Base-by-base conservation (phyloP, 139 green algal genomes). In the Coelastrella sp. region DNA sequence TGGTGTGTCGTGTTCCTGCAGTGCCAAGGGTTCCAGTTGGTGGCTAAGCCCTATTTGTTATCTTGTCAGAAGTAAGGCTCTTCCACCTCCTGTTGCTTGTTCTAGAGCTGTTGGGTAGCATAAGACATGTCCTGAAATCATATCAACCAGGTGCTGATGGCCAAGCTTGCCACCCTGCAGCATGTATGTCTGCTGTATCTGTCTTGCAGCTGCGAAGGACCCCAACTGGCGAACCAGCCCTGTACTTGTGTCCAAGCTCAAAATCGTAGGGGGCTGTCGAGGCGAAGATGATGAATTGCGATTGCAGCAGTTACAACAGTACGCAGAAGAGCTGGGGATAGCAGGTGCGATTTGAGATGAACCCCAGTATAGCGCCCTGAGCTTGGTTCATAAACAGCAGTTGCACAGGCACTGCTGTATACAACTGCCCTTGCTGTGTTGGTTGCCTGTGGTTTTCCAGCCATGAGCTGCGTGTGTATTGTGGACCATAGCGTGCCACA, bases 261-360 rank as follows among this genome's bases (percentile, higher is more conserved):
- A 95, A 80, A 86, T 98, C 74, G 89, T 98, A 5, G 97, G 97
- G 74, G 94, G 96, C 85, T 97, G 95, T 84, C 91, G 97, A 58
- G 87, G 95, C 54, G 76, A 64, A 0, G 96, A 87, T 17, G 97
- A 99, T 85, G 16, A 91, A 57, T 77, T 61, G 32, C 91, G 96
- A n/a, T 76, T 98, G 20, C 76, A 80, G n/a, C 75, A 89, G 57
- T 94, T 98, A 83, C 83, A 92, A 86, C 65, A 73, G 32, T 90
- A 92, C 7, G 93, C 93, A n/a, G 61, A 87, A 32, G 81, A 94
- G 74, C 89, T 95, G 83, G 92, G 89, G 4, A 7, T 95, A 2
- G 85, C 77, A 76, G 68, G 68, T 76, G 7, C 11, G 61, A 71
- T 71, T 71, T 2, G 61, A 47, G 32, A 47, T 47, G 32, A 47